A percentile compares a stretch with the other conserved stretches of the same genome.
phyloP scores from a whole-genome alignment of 2,329 filamentous ascomycete species.

The Diaporthe velutina region DNA sequence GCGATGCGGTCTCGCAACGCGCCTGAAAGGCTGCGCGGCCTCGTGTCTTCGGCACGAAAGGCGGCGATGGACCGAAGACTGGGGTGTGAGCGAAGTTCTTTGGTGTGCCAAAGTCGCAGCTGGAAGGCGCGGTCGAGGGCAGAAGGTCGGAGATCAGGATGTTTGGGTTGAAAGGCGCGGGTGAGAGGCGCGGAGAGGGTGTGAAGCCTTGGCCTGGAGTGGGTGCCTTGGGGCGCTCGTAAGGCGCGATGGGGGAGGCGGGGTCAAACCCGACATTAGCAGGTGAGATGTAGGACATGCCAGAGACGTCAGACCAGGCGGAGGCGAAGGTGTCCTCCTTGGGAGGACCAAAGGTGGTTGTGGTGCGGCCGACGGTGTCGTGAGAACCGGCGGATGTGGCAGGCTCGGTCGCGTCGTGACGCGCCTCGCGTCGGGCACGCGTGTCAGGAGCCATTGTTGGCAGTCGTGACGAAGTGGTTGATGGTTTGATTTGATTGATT shows the following conservation, averaged over 20 bases:
- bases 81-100: slow-evolving; percentile 25
- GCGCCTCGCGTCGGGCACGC: slow-evolving; percentile 58
- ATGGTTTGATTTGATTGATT: not conserved
- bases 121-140: slow-evolving; percentile 30
- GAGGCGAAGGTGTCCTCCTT: slow-evolving; percentile 19
- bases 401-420: slow-evolving; percentile 53
- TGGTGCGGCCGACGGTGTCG: slow-evolving; percentile 62
- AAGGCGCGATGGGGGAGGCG: not conserved
- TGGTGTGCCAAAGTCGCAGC: slow-evolving; percentile 32
- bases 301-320: slow-evolving; percentile 10
- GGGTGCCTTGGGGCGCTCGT: slow-evolving; percentile 19
- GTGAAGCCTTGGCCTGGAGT: slow-evolving; percentile 13
- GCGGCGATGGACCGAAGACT: slow-evolving; percentile 30
- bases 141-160: slow-evolving; percentile 5
- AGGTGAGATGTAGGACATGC: slow-evolving; percentile 31
- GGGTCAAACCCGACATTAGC: slow-evolving; percentile 30
- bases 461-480: not conserved
- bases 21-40: slow-evolving; percentile 28
- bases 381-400: slow-evolving; percentile 70
- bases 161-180: not conserved
- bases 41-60: slow-evolving; percentile 28
- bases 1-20: slow-evolving; percentile 32
- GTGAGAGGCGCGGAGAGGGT: not conserved
- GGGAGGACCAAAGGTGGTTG: slow-evolving; percentile 21
- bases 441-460: slow-evolving; percentile 25